A percentile compares a stretch with the other conserved stretches of the same genome.
Conservation (phyloP, 2,329 filamentous ascomycete species). For the Orbilia javanica region DNA sequence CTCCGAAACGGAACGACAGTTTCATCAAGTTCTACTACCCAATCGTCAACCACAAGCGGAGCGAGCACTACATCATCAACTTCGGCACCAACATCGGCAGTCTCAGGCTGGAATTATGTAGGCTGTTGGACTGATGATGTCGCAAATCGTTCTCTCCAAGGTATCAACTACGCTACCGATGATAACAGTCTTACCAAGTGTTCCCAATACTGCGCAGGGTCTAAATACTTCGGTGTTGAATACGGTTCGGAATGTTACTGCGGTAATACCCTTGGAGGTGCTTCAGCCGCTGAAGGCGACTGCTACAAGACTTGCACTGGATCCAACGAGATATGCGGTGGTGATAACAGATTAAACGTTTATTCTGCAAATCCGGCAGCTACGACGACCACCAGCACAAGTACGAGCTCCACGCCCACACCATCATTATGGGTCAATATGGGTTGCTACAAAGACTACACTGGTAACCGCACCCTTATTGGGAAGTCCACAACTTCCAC, state of each 20-base stretch:
- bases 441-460: slow-evolving; percentile 28
- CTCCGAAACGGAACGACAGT: slow-evolving; percentile 21
- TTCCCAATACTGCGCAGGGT: slow-evolving; percentile 26
- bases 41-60: slow-evolving; percentile 11
- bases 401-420: not conserved
- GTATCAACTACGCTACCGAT: not conserved
- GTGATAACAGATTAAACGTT: slow-evolving; percentile 36
- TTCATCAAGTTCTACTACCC: slow-evolving; percentile 2
- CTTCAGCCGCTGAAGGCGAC: slow-evolving; percentile 56
- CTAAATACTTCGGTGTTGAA: slow-evolving; percentile 65
- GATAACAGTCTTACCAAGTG: slow-evolving; percentile 37
- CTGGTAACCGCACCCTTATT: slow-evolving; percentile 19
- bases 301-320: slow-evolving; percentile 50
- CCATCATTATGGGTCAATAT: not conserved
- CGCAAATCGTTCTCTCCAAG: slow-evolving; percentile 22
- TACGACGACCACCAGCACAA: slow-evolving; percentile 21
- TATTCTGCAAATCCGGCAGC: slow-evolving; percentile 4
- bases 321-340: slow-evolving; percentile 57
- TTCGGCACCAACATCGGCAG: not conserved
- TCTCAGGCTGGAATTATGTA: slow-evolving; percentile 17
- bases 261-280: slow-evolving; percentile 61
- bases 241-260: slow-evolving; percentile 67
- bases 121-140: slow-evolving; percentile 48
- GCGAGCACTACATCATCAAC: slow-evolving; percentile 1
- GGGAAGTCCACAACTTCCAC: slow-evolving; percentile 23